These are phyloP conservation scores for Lichtheimia ornata DNA, from an alignment of 371 early-diverging fungal genomes.

Conservation along the genomic window DNA sequence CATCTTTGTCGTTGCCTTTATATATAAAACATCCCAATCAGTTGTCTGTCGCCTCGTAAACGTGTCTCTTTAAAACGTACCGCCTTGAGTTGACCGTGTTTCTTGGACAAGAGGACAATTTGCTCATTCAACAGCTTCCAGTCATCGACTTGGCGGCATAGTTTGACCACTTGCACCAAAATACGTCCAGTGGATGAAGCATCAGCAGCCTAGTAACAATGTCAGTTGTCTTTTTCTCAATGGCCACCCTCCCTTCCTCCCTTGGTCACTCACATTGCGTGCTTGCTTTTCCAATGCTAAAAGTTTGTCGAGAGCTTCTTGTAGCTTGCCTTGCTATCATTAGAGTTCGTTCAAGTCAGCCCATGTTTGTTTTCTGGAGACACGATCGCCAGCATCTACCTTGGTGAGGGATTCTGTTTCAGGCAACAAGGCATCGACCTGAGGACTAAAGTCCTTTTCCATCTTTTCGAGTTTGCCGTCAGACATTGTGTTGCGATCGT, in stretches of 20 bases:
- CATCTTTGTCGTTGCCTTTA: slow-evolving; percentile 91
- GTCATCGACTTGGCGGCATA: slow-evolving; percentile 75
- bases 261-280: slow-evolving; percentile 64
- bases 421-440: slow-evolving; percentile 77
- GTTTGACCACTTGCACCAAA: slow-evolving; percentile 75
- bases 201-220: slow-evolving; percentile 71
- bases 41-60: too few species aligned
- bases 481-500: slow-evolving; percentile 25
- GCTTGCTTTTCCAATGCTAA: slow-evolving; percentile 88
- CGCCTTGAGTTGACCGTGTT: slow-evolving; percentile 93
- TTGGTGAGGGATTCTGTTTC: slow-evolving; percentile 75
- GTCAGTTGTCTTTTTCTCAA: not conserved
- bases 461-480: slow-evolving; percentile 83
- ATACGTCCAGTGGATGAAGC: slow-evolving; percentile 86
- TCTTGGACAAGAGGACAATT: slow-evolving; percentile 89
- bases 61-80: slow-evolving; percentile 37
- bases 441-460: slow-evolving; percentile 89
- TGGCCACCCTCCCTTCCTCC: too few species aligned
- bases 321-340: slow-evolving; percentile 66
- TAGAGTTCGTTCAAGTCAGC: not conserved
- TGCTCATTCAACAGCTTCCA: slow-evolving; percentile 91
- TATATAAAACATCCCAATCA: not conserved
- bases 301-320: slow-evolving; percentile 83
- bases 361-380: too few species aligned
- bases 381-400: slow-evolving; percentile 33